These are phyloP conservation scores for Stephanodiscus minutulus DNA, from an alignment of 108 stramenopile species.

Conservation along the genomic window DNA sequence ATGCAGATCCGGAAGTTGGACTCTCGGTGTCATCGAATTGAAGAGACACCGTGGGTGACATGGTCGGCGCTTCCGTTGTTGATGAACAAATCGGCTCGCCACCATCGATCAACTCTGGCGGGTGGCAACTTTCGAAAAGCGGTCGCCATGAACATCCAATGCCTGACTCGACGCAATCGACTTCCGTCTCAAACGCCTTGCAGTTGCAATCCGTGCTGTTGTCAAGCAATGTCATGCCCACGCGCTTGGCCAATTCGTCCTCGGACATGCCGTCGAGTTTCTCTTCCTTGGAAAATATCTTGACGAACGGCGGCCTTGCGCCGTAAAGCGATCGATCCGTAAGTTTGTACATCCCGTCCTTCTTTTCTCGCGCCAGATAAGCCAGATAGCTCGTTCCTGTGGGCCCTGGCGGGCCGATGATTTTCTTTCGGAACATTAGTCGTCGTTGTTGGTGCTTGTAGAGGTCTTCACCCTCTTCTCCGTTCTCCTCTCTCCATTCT, in stretches of 20 bases:
- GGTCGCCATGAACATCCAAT: slow-evolving; percentile 50
- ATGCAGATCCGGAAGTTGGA: slow-evolving; percentile 36
- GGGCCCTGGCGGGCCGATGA: slow-evolving; percentile 61
- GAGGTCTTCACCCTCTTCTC: slow-evolving; percentile 57
- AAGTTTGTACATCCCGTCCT: slow-evolving; percentile 65
- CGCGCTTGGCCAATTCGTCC: slow-evolving; percentile 43
- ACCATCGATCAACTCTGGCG: slow-evolving; percentile 63
- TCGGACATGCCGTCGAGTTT: slow-evolving; percentile 63
- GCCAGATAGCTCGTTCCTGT: slow-evolving; percentile 57
- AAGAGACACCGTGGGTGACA: slow-evolving; percentile 50
- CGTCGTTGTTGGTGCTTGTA: slow-evolving; percentile 56
- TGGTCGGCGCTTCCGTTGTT: slow-evolving; percentile 54
- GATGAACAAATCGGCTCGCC: slow-evolving; percentile 57
- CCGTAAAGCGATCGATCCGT: slow-evolving; percentile 65
- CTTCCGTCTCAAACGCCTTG: slow-evolving; percentile 49
- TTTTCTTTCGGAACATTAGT: slow-evolving; percentile 55
- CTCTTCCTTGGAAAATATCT: slow-evolving; percentile 62
- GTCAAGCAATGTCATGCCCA: slow-evolving; percentile 33
- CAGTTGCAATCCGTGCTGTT: slow-evolving; percentile 66
- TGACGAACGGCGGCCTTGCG: slow-evolving; percentile 57
- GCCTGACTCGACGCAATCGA: slow-evolving; percentile 53
- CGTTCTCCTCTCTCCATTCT: slow-evolving; percentile 59
- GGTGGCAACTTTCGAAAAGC: slow-evolving; percentile 53
- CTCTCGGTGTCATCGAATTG: slow-evolving; percentile 46
- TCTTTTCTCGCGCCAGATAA: slow-evolving; percentile 46